These are phyloP conservation scores for Neonothopanus nambi DNA, from an alignment of 1,284 basidiomycete species.

Conservation along the genomic window DNA sequence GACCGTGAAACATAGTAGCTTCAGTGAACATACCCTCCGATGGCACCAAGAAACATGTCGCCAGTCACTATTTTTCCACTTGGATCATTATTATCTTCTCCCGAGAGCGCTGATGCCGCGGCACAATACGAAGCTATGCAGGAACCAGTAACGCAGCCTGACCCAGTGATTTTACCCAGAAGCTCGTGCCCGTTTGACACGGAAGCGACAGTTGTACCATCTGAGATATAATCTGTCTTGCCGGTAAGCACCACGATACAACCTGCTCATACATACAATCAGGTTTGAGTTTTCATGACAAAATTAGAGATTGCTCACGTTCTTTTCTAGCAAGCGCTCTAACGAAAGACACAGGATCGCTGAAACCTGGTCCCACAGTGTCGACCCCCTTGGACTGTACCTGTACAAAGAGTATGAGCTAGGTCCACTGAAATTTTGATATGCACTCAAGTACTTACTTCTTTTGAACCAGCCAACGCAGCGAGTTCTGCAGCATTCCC, in stretches of 20 bases:
- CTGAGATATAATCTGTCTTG: constrained; percentile 82
- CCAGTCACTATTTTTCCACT: constrained; percentile 58
- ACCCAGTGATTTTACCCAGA: constrained; percentile 84
- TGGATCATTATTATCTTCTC: constrained; percentile 5
- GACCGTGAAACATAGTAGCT: background rate
- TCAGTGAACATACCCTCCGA: constrained; percentile 64
- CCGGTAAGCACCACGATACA: constrained; percentile 88
- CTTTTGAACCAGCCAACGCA: constrained; percentile 70
- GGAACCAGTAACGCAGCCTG: constrained; percentile 88
- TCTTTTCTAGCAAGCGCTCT: constrained; percentile 72
- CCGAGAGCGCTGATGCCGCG: constrained; percentile 46
- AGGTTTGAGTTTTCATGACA: background rate
- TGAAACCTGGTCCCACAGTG: constrained; percentile 75
- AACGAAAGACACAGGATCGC: constrained; percentile 75
- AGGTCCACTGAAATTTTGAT: background rate
- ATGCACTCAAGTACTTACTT: constrained; percentile 43
- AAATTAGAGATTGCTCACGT: constrained; percentile 46
- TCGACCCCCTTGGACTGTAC: constrained; percentile 89
- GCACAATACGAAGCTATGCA: constrained; percentile 79
- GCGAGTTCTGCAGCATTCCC: constrained; percentile 94
- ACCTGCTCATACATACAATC: constrained; percentile 40
- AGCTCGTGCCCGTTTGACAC: constrained; percentile 78
- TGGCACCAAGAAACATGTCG: constrained; percentile 73
- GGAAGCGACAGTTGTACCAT: constrained; percentile 71
- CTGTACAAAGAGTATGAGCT: constrained; percentile 30